Evolutionary conservation across 495 filamentous ascomycete genomes (phyloP).

Genomic region (Xylaria palmicola): DNA sequence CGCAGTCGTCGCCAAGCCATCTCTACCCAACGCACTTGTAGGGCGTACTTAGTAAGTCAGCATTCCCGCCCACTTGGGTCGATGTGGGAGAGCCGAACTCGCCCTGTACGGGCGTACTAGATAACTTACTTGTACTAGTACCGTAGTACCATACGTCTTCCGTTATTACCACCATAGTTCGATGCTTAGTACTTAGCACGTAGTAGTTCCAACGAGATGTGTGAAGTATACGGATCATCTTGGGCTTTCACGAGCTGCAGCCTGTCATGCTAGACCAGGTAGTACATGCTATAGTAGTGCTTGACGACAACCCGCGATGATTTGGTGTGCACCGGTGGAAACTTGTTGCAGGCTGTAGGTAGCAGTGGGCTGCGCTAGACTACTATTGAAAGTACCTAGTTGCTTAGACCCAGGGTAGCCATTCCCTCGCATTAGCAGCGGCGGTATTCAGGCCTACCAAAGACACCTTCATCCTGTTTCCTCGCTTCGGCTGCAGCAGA

Average conservation of each 20-base stretch:
- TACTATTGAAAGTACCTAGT: background rate
- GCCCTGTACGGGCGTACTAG: background rate
- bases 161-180: too few species aligned
- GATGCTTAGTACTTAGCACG: too few species aligned
- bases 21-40: background rate
- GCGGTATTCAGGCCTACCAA: too few species aligned
- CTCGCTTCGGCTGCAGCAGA: conserved; percentile 9
- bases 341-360: background rate
- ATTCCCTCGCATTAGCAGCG: too few species aligned
- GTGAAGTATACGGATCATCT: too few species aligned
- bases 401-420: too few species aligned
- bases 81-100: background rate
- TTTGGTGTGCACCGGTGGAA: background rate
- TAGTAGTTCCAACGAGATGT: too few species aligned
- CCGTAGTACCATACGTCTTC: too few species aligned
- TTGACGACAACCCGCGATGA: background rate
- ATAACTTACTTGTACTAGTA: too few species aligned
- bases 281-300: background rate
- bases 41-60: too few species aligned
- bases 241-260: too few species aligned
- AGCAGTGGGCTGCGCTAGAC: background rate
- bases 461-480: too few species aligned
- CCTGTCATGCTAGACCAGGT: background rate
- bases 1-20: background rate
- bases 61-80: background rate